A percentile compares a stretch with the other conserved stretches of the same genome.
These are phyloP conservation scores for Hymenoscyphus repandus DNA, from an alignment of 2,329 filamentous ascomycete species.

Conservation along the genomic window DNA sequence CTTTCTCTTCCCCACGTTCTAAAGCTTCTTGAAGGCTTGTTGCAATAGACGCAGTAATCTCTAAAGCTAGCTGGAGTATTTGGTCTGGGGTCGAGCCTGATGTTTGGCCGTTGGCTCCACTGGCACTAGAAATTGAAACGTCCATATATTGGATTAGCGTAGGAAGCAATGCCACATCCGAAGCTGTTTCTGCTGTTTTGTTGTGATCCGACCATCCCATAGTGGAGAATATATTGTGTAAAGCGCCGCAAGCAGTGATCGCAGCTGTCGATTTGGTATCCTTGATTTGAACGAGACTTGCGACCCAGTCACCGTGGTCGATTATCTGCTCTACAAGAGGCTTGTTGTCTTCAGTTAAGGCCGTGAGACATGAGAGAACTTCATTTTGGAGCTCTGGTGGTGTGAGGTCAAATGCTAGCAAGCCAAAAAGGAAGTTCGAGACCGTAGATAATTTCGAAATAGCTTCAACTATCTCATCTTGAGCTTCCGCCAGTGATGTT, in stretches of 20 bases:
- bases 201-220: conserved; percentile 49
- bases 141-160: conserved; percentile 34
- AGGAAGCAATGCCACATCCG: conserved; percentile 46
- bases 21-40: conserved; percentile 50
- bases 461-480: conserved; percentile 54
- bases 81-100: conserved; percentile 26
- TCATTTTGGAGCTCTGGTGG: conserved; percentile 38
- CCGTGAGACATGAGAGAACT: conserved; percentile 49
- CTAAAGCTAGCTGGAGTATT: conserved; percentile 44
- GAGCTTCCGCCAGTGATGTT: conserved; percentile 50
- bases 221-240: conserved; percentile 57
- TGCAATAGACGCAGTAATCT: conserved; percentile 60
- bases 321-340: conserved; percentile 48
- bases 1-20: conserved; percentile 38
- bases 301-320: conserved; percentile 45
- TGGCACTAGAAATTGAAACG: conserved; percentile 12
- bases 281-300: conserved; percentile 44
- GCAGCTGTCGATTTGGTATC: conserved; percentile 43
- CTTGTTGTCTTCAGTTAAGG: conserved; percentile 55
- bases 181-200: conserved; percentile 42
- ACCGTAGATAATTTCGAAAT: conserved; percentile 46
- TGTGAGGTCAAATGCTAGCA: conserved; percentile 39
- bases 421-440: conserved; percentile 48
- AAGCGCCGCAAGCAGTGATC: conserved; percentile 53
- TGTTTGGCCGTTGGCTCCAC: conserved; percentile 18